Evolutionary conservation across 2,329 filamentous ascomycete genomes (phyloP), one percentile per base, ranked within the genome.

Genomic region (Monilinia aucupariae): DNA sequence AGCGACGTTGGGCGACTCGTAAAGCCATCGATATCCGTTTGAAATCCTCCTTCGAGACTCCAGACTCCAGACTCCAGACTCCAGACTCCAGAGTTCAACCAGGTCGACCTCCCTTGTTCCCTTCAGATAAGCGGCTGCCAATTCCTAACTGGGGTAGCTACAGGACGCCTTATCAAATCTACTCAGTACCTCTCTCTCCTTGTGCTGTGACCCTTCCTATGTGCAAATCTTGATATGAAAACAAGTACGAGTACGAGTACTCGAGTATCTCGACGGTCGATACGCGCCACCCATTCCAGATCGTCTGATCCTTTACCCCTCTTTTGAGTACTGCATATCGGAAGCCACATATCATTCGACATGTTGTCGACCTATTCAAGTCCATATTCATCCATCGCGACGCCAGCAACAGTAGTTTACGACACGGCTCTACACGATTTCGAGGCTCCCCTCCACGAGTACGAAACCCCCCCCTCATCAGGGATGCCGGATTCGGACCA

Each of bases 71-170:
- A n/a, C n/a, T n/a, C n/a, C n/a, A n/a, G n/a, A n/a, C n/a, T n/a
- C n/a, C n/a, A n/a, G n/a, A n/a, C n/a, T n/a, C n/a, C n/a, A n/a
- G n/a, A n/a, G 1, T 37, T 3, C 10, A 13, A 13, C 34, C 51
- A n/a, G n/a, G n/a, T n/a, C n/a, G n/a, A n/a, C n/a, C 22, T 39
- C 15, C 10, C 52, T 27, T 25, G 30, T 37, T 27, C 22, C n/a
- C n/a, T n/a, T n/a, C n/a, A 45, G 62, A 68, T 67, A 66, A 64
- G n/a, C 67, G 69, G 64, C 47, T 69, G 64, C 55, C 70, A 69
- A 61, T 71, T 62, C 70, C 67, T 25, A 49, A 41, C 55, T 9
- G 5, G 48, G 55, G 9, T 27, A 47, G n/a, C 20, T 47, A 47
- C n/a, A 10, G 17, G 15, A 32, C n/a, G 10, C n/a, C n/a, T n/a